Base-by-base conservation (phyloP, 2,329 filamentous ascomycete genomes). In the Aspergillus persii region DNA sequence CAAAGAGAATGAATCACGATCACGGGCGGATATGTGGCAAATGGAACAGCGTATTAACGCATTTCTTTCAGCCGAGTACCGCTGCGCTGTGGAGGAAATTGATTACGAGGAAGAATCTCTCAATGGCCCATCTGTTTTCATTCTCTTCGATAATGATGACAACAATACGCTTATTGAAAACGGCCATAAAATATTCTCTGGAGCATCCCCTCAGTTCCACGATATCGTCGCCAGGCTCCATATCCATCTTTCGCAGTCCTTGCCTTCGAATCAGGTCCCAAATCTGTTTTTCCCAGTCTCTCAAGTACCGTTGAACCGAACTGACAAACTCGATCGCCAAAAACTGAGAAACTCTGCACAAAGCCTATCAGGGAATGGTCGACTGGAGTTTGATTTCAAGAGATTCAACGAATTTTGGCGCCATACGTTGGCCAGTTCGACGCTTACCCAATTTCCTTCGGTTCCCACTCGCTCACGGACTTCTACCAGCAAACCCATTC, bases 181-280 rank as follows among this genome's bases (percentile, higher is more conserved):
- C 4, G 15, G 50, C 30, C 29, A 58, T 1, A 30, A 49, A 1
- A 39, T 65, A 1, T 56, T 73, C 6, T 55, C 59, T 3, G 54
- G 54, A 5, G 53, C 65, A 1, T 63, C 62, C 2, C 48, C 59
- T 4, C 54, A 66, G 1, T 48, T 69, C 31, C 65, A 64, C 23
- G 41, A 61, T 1, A 53, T 54, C 0, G 26, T 41, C n/a, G 15
- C 29, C 23, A 36, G 11, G 50, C 23, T 36, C 18, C 30, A 53
- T 7, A 48, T 53, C 2, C 63, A 57, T 15, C 26, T 73, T 7
- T 63, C 68, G 5, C 64, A 61, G 29, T 61, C 53, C 6, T 61
- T 77, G 23, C 69, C 74, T 18, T 56, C 57, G 26, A 72, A 66
- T 57, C 74, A 75, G 67, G 66, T 77, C 15, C 76, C 76, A 23